Evolutionary conservation across 208 protist species (phyloP).

Genomic region (Jaenimonas drosophilae): DNA sequence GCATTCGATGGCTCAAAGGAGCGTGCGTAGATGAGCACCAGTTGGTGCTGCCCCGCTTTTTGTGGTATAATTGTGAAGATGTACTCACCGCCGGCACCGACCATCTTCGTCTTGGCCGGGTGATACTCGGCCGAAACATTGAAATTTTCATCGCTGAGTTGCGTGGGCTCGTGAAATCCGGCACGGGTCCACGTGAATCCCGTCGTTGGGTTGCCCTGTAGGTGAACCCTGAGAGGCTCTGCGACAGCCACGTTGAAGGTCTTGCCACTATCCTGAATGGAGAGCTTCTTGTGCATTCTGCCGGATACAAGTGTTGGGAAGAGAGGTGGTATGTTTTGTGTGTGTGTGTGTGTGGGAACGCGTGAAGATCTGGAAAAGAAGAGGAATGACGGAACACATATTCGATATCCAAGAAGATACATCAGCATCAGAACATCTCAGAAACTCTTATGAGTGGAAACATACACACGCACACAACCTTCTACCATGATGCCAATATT

Average conservation of each 20-base stretch:
- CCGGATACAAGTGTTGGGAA: not conserved
- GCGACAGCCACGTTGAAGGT: conserved; percentile 14
- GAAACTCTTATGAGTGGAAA: too few species aligned
- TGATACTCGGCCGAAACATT: conserved; percentile 1
- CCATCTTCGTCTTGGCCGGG: conserved; percentile 5
- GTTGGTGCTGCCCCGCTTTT: conserved; percentile 13
- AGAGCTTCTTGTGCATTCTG: conserved; percentile 5
- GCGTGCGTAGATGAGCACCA: conserved; percentile 40
- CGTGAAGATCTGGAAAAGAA: too few species aligned
- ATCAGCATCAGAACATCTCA: too few species aligned
- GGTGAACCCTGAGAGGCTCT: conserved; percentile 14
- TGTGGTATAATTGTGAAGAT: conserved; percentile 25
- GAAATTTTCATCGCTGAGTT: conserved; percentile 15
- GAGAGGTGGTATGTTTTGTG: too few species aligned
- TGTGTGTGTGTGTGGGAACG: too few species aligned
- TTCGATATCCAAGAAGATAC: too few species aligned
- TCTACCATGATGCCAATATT: too few species aligned
- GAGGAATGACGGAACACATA: too few species aligned
- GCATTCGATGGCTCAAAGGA: conserved; percentile 18
- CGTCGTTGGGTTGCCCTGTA: conserved; percentile 58
- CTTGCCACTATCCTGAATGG: conserved; percentile 12
- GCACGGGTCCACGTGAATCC: conserved; percentile 49
- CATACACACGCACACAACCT: too few species aligned
- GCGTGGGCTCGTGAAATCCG: conserved; percentile 8
- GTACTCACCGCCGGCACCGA: conserved; percentile 27